Evolutionary conservation across 2,329 filamentous ascomycete species (phyloP).

Genomic region (Ceratocystis harringtonii): DNA sequence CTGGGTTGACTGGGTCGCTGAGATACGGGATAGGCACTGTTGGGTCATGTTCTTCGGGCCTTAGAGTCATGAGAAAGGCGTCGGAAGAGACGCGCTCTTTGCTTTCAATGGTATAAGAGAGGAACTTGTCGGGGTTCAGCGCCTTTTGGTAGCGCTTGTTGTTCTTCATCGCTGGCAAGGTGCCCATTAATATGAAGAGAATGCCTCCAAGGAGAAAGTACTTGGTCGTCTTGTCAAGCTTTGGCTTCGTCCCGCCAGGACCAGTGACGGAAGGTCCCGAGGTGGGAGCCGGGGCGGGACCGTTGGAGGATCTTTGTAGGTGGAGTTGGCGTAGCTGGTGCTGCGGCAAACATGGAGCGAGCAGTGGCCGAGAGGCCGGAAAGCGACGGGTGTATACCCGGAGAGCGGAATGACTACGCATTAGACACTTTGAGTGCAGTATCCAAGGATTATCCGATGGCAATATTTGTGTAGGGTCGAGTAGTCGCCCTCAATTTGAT

Average conservation of each 20-base stretch:
- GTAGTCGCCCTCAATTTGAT: neutral
- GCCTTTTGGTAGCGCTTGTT: constrained; percentile 18
- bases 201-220: constrained; percentile 13
- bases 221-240: constrained; percentile 16
- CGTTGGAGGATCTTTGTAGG: neutral
- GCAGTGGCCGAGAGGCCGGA: neutral
- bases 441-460: neutral
- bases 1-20: constrained; percentile 4
- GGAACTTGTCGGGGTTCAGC: constrained; percentile 47
- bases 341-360: neutral
- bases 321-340: neutral
- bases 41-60: constrained; percentile 24
- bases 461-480: neutral
- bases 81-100: constrained; percentile 50
- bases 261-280: neutral
- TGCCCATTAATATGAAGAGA: constrained; percentile 15
- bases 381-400: neutral
- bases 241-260: neutral
- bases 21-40: constrained; percentile 20
- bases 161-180: constrained; percentile 13
- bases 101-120: constrained; percentile 47
- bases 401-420: neutral
- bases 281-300: neutral
- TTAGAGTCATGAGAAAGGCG: constrained; percentile 53
- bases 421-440: neutral